phyloP scores from a whole-genome alignment of 2,329 filamentous ascomycete genomes.

The Diplodia corticola region DNA sequence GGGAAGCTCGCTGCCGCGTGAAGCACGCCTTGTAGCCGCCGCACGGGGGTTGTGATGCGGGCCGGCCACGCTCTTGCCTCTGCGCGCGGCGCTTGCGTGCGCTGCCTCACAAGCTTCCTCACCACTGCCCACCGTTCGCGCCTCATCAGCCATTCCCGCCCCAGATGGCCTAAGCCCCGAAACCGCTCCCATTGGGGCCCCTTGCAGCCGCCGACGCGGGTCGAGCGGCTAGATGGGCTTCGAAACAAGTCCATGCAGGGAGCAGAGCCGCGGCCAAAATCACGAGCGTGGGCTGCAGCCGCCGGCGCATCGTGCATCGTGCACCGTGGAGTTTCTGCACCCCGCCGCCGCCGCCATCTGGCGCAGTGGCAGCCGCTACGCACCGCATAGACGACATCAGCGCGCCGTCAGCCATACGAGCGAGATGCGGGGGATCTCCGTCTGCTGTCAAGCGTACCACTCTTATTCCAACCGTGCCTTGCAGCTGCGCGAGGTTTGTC shows the following conservation, averaged over 20 bases:
- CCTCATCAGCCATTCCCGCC: constrained; percentile 8
- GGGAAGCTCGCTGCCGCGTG: constrained; percentile 8
- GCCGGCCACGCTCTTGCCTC: not conserved
- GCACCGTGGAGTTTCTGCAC: constrained; percentile 6
- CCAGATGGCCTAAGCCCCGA: not conserved
- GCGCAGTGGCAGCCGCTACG: not conserved
- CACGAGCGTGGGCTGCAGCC: not conserved
- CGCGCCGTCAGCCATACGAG: not conserved
- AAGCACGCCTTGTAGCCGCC: constrained; percentile 9
- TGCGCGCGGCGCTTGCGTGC: constrained; percentile 12
- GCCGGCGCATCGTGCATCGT: not conserved
- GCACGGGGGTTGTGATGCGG: constrained; percentile 4
- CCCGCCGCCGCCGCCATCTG: not conserved
- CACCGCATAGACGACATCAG: not conserved
- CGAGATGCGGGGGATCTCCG: constrained; percentile 10
- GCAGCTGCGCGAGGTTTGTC: not conserved
- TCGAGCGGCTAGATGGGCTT: constrained; percentile 13
- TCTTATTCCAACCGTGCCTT: constrained; percentile 7
- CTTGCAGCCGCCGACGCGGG: constrained; percentile 18
- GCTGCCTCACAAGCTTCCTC: not conserved
- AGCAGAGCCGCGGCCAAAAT: constrained; percentile 1
- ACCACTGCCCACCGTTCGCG: constrained; percentile 11
- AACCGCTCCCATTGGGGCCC: constrained; percentile 5
- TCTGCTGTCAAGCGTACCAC: constrained; percentile 1
- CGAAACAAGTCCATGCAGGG: constrained; percentile 13